A percentile compares a stretch with the other conserved stretches of the same genome.
phyloP scores from a whole-genome alignment of 768 basidiomycete species.

The Serendipita sp. region DNA sequence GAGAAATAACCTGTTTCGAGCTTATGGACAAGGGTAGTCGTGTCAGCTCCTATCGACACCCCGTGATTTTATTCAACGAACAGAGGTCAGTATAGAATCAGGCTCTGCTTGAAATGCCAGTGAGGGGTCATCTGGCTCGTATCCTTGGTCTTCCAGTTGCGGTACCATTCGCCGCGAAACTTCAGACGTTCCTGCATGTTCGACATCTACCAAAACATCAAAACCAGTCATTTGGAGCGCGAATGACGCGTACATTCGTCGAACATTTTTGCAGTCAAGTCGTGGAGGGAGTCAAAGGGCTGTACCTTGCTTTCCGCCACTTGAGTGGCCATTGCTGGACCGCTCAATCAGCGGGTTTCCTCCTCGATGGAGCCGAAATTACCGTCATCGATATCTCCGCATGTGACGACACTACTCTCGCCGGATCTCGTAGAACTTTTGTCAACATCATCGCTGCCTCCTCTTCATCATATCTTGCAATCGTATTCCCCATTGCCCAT shows the following conservation, averaged over 20 bases:
- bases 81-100: conserved; percentile 25
- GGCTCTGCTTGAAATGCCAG: conserved; percentile 35
- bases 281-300: neutral
- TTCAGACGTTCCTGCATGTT: conserved; percentile 52
- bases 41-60: neutral
- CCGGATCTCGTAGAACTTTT: conserved; percentile 53
- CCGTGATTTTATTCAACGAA: neutral
- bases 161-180: conserved; percentile 29
- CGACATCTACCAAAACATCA: conserved; percentile 46
- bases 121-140: conserved; percentile 51
- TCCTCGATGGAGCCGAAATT: conserved; percentile 27
- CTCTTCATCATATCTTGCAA: conserved; percentile 59
- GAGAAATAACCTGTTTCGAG: conserved; percentile 24
- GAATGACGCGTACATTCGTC: conserved; percentile 11
- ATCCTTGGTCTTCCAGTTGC: conserved; percentile 70
- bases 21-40: conserved; percentile 12
- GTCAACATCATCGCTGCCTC: conserved; percentile 41
- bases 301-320: neutral
- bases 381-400: conserved; percentile 66
- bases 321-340: neutral
- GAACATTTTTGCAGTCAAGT: conserved; percentile 9
- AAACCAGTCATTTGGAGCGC: neutral
- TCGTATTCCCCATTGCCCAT: conserved; percentile 74
- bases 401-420: conserved; percentile 59
- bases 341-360: neutral